Evolutionary conservation across 495 filamentous ascomycete genomes (phyloP).

Genomic region (Polyplosphaeria fusca): DNA sequence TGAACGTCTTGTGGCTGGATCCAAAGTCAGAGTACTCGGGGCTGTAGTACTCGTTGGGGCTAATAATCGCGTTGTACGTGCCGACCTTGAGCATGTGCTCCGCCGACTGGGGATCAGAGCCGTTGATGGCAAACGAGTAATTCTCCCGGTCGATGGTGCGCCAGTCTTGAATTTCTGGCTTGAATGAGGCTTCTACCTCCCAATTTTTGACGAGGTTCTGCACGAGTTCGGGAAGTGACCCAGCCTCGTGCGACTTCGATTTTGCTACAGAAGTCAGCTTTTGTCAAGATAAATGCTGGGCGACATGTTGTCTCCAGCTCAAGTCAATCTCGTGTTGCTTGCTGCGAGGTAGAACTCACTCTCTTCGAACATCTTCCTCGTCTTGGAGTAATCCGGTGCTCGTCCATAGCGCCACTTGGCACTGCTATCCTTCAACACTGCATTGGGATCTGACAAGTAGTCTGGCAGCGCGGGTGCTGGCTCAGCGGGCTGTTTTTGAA

Average conservation of each 20-base stretch:
- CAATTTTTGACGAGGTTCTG: slow-evolving; percentile 71
- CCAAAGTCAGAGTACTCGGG: slow-evolving; percentile 56
- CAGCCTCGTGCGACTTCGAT: slow-evolving; percentile 50
- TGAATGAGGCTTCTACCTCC: slow-evolving; percentile 69
- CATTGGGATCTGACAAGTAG: slow-evolving; percentile 58
- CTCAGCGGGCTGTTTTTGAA: slow-evolving; percentile 28
- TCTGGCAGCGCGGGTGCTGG: slow-evolving; percentile 50
- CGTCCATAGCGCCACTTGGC: slow-evolving; percentile 58
- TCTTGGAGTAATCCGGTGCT: slow-evolving; percentile 60
- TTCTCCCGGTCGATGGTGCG: slow-evolving; percentile 55
- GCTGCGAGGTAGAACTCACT: slow-evolving; percentile 52
- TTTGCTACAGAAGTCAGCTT: slow-evolving; percentile 47
- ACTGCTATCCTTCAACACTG: slow-evolving; percentile 52
- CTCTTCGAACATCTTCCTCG: slow-evolving; percentile 49
- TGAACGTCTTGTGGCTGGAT: slow-evolving; percentile 63
- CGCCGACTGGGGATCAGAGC: slow-evolving; percentile 50
- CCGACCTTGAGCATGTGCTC: slow-evolving; percentile 65
- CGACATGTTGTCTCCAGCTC: too few species aligned
- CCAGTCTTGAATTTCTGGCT: slow-evolving; percentile 58
- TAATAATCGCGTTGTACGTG: slow-evolving; percentile 66
- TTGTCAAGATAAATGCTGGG: background rate
- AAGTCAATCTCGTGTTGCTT: too few species aligned
- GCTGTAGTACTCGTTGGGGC: slow-evolving; percentile 59
- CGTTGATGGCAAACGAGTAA: slow-evolving; percentile 63
- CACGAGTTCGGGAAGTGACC: slow-evolving; percentile 56